Evolutionary conservation across 2,329 filamentous ascomycete genomes (phyloP).

Genomic region (Rhynchosporium agropyri): DNA sequence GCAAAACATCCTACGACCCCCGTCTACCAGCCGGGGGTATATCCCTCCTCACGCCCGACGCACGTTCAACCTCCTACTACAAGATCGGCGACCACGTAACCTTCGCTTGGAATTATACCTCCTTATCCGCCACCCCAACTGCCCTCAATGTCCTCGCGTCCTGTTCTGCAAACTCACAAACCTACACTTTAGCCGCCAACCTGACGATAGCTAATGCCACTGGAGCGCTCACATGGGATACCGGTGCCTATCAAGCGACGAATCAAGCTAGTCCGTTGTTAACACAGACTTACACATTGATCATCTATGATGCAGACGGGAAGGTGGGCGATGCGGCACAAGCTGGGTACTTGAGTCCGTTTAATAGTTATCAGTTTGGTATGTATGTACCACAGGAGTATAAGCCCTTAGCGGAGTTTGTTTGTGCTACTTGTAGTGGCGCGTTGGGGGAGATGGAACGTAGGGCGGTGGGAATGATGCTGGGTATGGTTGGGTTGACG

Average conservation of each 20-base stretch:
- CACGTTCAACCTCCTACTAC: constrained; percentile 54
- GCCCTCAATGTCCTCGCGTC: constrained; percentile 62
- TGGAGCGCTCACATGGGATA: constrained; percentile 61
- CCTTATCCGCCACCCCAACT: constrained; percentile 58
- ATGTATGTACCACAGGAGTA: constrained; percentile 59
- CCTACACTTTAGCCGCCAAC: constrained; percentile 65
- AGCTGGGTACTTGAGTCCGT: constrained; percentile 58
- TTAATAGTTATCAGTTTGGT: constrained; percentile 56
- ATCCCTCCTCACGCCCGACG: constrained; percentile 55
- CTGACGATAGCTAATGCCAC: constrained; percentile 58
- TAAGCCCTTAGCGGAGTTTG: constrained; percentile 54
- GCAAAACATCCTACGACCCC: constrained; percentile 46
- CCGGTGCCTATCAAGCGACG: constrained; percentile 52
- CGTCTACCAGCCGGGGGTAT: constrained; percentile 54
- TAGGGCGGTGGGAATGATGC: constrained; percentile 53
- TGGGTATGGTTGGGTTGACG: constrained; percentile 58
- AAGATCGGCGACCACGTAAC: constrained; percentile 62
- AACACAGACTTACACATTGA: constrained; percentile 60
- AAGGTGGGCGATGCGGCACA: constrained; percentile 53
- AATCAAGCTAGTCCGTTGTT: constrained; percentile 49
- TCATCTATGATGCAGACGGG: constrained; percentile 62
- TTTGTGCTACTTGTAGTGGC: constrained; percentile 59
- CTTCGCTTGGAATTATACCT: constrained; percentile 68
- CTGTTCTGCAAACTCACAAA: constrained; percentile 54
- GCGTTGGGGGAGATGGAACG: constrained; percentile 52